Conservation (phyloP, 495 filamentous ascomycete species). For the Parathielavia appendiculata region DNA sequence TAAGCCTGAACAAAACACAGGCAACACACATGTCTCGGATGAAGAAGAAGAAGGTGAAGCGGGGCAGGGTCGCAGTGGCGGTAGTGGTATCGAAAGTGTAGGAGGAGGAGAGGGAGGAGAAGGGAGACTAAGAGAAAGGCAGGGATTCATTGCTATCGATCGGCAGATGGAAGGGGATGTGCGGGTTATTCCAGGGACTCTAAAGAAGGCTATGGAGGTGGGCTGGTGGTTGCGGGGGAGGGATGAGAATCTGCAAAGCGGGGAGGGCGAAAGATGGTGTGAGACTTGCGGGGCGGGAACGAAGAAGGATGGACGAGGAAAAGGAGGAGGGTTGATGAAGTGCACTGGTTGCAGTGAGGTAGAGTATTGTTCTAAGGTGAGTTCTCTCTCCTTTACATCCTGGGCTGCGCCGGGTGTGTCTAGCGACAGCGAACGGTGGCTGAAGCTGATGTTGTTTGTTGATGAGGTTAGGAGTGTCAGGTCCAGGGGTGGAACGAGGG, state of each 20-base stretch:
- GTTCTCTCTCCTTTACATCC: slow-evolving; percentile 5
- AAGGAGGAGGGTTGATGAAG: slow-evolving; percentile 25
- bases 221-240: slow-evolving; percentile 21
- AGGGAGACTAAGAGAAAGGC: slow-evolving; percentile 18
- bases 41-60: too few species aligned
- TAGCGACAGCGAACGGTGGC: neutral
- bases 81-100: too few species aligned
- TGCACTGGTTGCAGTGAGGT: slow-evolving; percentile 41
- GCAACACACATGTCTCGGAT: too few species aligned
- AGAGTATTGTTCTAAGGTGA: slow-evolving; percentile 42
- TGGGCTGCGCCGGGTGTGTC: neutral
- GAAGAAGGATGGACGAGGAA: slow-evolving; percentile 5
- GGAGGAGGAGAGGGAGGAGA: too few species aligned
- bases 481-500: slow-evolving; percentile 38
- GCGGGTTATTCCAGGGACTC: slow-evolving; percentile 25
- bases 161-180: slow-evolving; percentile 22
- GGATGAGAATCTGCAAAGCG: slow-evolving; percentile 11
- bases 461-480: slow-evolving; percentile 36
- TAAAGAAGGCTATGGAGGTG: slow-evolving; percentile 33
- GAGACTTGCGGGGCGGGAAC: slow-evolving; percentile 32
- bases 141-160: slow-evolving; percentile 32
- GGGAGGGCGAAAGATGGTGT: slow-evolving; percentile 29
- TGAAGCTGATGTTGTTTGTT: neutral
- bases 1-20: neutral
- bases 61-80: too few species aligned